phyloP scores from a whole-genome alignment of 164 flowering plant species.

The Stephania japonica region DNA sequence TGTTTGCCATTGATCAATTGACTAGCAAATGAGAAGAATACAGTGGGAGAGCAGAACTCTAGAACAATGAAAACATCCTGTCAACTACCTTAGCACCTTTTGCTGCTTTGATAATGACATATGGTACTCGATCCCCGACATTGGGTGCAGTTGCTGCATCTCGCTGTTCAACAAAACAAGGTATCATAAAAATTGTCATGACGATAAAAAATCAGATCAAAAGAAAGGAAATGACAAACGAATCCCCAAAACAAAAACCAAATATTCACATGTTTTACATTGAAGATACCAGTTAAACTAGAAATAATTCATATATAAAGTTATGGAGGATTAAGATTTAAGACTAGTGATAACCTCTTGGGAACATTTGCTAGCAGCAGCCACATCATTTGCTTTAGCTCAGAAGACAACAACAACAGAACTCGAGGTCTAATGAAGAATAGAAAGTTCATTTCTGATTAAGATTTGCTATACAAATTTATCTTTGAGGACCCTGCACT shows the following conservation, averaged over 20 bases:
- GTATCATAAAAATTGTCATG: not conserved
- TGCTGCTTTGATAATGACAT: constrained; percentile 92
- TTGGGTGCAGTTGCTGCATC: constrained; percentile 99
- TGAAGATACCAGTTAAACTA: not conserved
- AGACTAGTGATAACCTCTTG: too few species aligned
- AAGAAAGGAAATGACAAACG: not conserved
- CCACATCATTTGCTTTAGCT: not conserved
- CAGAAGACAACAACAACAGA: not conserved
- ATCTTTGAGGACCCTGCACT: not conserved
- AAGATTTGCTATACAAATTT: not conserved
- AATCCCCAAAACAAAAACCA: not conserved
- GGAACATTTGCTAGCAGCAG: not conserved
- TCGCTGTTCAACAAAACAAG: constrained; percentile 45
- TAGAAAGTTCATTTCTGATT: not conserved
- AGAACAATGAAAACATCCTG: constrained; percentile 3
- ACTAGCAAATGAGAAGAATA: constrained; percentile 1
- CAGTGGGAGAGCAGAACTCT: not conserved
- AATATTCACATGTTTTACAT: not conserved
- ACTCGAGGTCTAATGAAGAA: not conserved
- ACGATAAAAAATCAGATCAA: not conserved
- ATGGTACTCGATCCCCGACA: constrained; percentile 99
- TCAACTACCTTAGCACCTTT: constrained; percentile 94
- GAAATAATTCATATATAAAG: not conserved
- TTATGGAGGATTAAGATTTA: not conserved
- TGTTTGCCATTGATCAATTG: constrained; percentile 29